These are phyloP conservation scores for Fusarium sp. DNA, from an alignment of 2,329 filamentous ascomycete species.

Conservation along the genomic window DNA sequence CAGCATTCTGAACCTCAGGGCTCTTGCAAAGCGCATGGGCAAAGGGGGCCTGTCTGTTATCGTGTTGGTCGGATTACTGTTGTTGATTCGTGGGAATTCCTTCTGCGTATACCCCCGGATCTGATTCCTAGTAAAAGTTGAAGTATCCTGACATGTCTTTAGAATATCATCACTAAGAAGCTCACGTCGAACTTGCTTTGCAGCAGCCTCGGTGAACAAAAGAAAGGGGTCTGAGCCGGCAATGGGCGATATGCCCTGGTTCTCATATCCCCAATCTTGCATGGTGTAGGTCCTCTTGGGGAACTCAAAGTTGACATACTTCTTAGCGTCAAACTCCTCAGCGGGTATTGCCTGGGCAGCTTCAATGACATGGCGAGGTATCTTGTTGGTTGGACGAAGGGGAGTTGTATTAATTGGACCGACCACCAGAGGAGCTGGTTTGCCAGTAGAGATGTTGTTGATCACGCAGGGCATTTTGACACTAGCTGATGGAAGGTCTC, in stretches of 20 bases:
- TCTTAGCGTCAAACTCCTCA: constrained; percentile 54
- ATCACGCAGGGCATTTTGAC: not conserved
- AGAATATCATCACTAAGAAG: not conserved
- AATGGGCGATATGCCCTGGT: constrained; percentile 68
- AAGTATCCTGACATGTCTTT: not conserved
- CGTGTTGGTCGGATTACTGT: not conserved
- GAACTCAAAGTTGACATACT: constrained; percentile 65
- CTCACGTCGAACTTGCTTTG: not conserved
- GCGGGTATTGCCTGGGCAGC: not conserved
- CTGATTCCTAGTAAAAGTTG: not conserved
- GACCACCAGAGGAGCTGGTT: not conserved
- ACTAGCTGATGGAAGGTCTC: no score
- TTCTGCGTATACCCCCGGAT: not conserved
- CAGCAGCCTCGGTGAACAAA: not conserved
- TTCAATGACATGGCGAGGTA: not conserved
- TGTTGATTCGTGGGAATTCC: not conserved
- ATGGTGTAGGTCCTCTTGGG: constrained; percentile 66
- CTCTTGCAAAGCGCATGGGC: constrained; percentile 63
- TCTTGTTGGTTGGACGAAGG: not conserved
- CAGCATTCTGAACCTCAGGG: constrained; percentile 56
- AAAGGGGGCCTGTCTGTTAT: constrained; percentile 53
- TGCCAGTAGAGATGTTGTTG: not conserved
- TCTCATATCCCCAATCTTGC: constrained; percentile 69
- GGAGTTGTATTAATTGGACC: not conserved
- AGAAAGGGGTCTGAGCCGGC: constrained; percentile 57